These are phyloP conservation scores for Lupinus albus DNA, from an alignment of 306 rosid genomes.

Conservation along the genomic window DNA sequence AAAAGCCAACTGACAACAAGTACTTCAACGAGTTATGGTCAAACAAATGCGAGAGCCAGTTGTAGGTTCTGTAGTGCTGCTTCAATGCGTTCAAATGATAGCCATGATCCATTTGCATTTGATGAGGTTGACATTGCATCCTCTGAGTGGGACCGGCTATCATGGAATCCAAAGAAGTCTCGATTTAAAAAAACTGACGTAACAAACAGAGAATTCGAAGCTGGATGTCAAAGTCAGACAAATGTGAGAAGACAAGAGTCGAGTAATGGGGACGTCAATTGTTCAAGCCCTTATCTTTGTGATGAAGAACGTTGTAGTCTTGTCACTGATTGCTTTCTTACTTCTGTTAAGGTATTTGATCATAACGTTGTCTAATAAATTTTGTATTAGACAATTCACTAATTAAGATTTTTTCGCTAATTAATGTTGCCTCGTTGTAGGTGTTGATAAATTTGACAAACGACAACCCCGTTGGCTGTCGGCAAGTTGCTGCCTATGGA, in stretches of 20 bases:
- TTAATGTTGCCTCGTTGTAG: conserved; percentile 52
- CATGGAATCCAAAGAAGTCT: conserved; percentile 58
- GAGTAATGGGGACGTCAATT: conserved; percentile 51
- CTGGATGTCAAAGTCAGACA: conserved; percentile 57
- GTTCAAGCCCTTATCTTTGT: conserved; percentile 48
- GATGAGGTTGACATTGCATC: conserved; percentile 83
- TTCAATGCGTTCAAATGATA: conserved; percentile 62
- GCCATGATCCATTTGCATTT: conserved; percentile 92
- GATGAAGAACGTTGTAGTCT: conserved; percentile 61
- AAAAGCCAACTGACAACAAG: conserved; percentile 49
- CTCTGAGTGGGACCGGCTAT: conserved; percentile 87
- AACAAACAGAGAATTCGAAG: conserved; percentile 52
- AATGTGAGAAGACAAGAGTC: conserved; percentile 55
- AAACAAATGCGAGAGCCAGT: conserved; percentile 60
- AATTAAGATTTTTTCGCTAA: conserved; percentile 1
- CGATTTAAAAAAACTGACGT: conserved; percentile 52
- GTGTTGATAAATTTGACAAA: conserved; percentile 96
- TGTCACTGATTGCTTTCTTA: conserved; percentile 80
- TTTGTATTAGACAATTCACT: too few relatives aligned
- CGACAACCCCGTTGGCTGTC: conserved; percentile 92
- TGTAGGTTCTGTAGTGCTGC: conserved; percentile 69
- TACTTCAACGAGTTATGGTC: conserved; percentile 59
- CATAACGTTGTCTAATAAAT: conserved; percentile 31
- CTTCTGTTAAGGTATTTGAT: conserved; percentile 71
- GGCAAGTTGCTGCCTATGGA: conserved; percentile 80